These are phyloP conservation scores for Cicer pinnatifidum DNA, from an alignment of 306 rosid species.

Conservation along the genomic window DNA sequence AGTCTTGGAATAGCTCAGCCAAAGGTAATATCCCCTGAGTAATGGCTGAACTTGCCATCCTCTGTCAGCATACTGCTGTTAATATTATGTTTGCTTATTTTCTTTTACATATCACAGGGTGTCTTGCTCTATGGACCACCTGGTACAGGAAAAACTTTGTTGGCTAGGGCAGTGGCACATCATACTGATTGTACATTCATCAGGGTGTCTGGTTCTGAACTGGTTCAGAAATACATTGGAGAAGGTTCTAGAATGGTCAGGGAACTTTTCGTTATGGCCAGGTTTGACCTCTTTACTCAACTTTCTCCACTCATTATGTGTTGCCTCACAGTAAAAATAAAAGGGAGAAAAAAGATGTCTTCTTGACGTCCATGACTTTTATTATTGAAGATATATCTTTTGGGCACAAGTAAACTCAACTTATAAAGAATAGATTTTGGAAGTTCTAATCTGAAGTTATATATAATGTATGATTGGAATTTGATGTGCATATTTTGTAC, in stretches of 20 bases:
- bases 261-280: conserved; percentile 98
- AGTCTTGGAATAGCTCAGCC: conserved; percentile 99
- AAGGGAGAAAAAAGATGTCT: background rate
- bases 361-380: conserved; percentile 5
- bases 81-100: conserved; percentile 37
- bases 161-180: conserved; percentile 99
- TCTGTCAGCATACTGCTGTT: background rate
- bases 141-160: conserved; percentile 93
- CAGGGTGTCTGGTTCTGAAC: conserved; percentile 98
- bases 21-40: conserved; percentile 60
- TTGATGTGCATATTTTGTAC: background rate
- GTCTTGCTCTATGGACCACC: conserved; percentile 97
- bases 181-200: conserved; percentile 98
- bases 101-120: conserved; percentile 58
- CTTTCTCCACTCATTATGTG: conserved; percentile 16
- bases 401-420: background rate
- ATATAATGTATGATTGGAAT: conserved; percentile 11
- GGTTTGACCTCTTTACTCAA: conserved; percentile 59
- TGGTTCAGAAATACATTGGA: conserved; percentile 98
- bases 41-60: conserved; percentile 2
- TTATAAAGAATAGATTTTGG: background rate
- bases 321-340: background rate
- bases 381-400: conserved; percentile 19
- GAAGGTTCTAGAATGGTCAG: conserved; percentile 99
- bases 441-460: conserved; percentile 27